Percentiles rank a stretch among this genome's conserved stretches.
These are phyloP conservation scores for Silene coronaria DNA, from an alignment of 179 eudicot species.

Conservation along the genomic window DNA sequence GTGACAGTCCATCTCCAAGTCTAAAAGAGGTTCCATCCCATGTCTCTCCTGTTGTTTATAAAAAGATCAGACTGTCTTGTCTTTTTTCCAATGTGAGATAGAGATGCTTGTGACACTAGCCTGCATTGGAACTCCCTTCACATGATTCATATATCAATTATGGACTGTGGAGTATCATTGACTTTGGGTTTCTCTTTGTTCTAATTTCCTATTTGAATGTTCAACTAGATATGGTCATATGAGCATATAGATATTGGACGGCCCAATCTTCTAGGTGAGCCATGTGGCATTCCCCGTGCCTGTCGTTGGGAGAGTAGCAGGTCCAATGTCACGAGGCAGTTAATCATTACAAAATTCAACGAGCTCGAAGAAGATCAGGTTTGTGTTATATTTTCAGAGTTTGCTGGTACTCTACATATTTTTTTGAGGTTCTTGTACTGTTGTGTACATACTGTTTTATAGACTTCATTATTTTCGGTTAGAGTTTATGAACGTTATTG, in stretches of 20 bases:
- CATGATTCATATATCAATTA: background rate
- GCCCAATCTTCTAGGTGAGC: constrained; percentile 33
- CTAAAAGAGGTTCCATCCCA: too few relatives aligned
- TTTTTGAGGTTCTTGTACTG: background rate
- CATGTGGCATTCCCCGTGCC: constrained; percentile 41
- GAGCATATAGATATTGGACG: constrained; percentile 64
- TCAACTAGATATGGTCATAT: constrained; percentile 59
- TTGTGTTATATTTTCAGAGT: background rate
- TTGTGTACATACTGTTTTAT: background rate
- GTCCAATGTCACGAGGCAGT: constrained; percentile 32
- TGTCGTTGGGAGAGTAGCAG: constrained; percentile 54
- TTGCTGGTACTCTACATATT: background rate
- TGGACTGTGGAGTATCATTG: background rate
- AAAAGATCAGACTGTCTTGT: background rate
- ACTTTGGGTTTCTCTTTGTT: background rate
- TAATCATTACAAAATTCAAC: constrained; percentile 33
- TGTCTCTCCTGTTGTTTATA: too few relatives aligned
- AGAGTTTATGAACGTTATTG: background rate
- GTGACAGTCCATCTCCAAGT: too few relatives aligned
- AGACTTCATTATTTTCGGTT: background rate
- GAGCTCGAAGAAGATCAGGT: constrained; percentile 54
- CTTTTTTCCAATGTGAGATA: background rate
- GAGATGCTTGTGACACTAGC: background rate
- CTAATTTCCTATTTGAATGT: background rate
- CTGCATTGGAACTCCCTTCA: background rate